Evolutionary conservation across 2,329 filamentous ascomycete genomes (phyloP).

Genomic region (Lasiodiplodia theobromae): DNA sequence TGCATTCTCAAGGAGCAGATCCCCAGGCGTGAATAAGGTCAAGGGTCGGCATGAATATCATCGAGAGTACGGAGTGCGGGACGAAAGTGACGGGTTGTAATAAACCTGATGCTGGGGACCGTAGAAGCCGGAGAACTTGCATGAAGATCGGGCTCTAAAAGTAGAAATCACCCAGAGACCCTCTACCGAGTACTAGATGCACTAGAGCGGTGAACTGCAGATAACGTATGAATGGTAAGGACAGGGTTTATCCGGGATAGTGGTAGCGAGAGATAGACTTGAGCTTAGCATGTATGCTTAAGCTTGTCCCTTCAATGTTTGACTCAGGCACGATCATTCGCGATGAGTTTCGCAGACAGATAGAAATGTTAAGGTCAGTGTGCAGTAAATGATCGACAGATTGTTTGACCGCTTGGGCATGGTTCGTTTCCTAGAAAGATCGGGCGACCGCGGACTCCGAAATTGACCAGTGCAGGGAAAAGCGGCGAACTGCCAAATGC

Average conservation of each 20-base stretch:
- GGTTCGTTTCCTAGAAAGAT: not conserved
- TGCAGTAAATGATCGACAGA: not conserved
- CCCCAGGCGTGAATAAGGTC: not conserved
- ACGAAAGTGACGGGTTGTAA: not conserved
- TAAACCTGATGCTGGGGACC: not conserved
- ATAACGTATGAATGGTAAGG: not conserved
- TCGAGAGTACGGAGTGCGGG: not conserved
- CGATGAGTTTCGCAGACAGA: not conserved
- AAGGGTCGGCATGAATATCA: not conserved
- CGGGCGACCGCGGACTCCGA: not conserved
- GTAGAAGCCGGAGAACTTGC: not conserved
- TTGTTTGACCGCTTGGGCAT: not conserved
- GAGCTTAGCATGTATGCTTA: conserved; percentile 9
- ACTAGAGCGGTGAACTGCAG: not conserved
- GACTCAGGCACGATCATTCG: not conserved
- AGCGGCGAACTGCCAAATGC: not conserved
- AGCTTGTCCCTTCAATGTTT: not conserved
- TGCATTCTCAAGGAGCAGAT: not conserved
- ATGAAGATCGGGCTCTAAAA: not conserved
- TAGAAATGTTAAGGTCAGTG: not conserved
- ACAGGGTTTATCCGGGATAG: not conserved
- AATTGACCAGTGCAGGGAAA: not conserved
- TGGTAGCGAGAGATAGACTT: conserved; percentile 14
- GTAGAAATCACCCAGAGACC: not conserved
- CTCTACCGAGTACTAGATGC: not conserved